These are phyloP conservation scores for Croton laevigatus DNA, from an alignment of 441 rosid genomes.

Conservation along the genomic window DNA sequence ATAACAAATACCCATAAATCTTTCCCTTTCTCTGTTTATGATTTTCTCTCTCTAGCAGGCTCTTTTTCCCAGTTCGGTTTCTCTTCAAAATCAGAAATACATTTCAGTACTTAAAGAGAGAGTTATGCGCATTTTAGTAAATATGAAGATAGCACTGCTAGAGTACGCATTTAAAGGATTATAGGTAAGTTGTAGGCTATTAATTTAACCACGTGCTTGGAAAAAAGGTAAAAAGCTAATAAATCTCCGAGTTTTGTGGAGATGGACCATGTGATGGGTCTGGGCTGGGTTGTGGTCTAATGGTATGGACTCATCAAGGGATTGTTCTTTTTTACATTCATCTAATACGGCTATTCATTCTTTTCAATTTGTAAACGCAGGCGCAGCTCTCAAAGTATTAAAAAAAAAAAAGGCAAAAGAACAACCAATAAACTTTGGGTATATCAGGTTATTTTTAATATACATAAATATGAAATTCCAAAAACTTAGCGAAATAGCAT, in stretches of 20 bases:
- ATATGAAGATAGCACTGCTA: background rate
- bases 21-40: background rate
- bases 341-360: no score
- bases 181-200: background rate
- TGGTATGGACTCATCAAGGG: background rate
- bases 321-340: no score
- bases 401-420: no score
- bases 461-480: no score
- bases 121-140: background rate
- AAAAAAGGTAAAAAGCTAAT: background rate
- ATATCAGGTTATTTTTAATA: no score
- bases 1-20: constrained; percentile 2
- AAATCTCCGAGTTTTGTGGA: background rate
- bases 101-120: constrained; percentile 1
- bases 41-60: constrained; percentile 18
- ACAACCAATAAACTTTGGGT: no score
- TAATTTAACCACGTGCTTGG: constrained; percentile 12
- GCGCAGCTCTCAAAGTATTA: no score
- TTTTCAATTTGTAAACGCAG: no score
- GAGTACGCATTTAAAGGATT: background rate
- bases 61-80: constrained; percentile 17
- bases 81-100: background rate
- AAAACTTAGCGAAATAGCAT: no score
- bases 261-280: background rate
- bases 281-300: background rate